phyloP scores from a whole-genome alignment of 768 basidiomycete genomes.

The Hortiboletus campestris region DNA sequence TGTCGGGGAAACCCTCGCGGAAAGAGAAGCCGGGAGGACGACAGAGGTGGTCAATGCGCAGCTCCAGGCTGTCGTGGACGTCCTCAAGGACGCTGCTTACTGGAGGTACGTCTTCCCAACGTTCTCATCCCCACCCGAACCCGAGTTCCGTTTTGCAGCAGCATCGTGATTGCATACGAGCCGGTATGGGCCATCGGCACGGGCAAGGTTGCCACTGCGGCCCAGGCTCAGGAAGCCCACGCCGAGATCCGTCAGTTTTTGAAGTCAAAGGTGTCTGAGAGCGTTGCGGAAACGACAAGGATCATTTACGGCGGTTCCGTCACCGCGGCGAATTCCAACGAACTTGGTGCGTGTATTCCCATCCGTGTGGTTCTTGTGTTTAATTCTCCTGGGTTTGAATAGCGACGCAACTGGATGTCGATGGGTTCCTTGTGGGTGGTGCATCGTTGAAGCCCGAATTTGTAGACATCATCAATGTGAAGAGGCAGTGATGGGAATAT shows the following conservation, averaged over 20 bases:
- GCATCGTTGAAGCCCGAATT: constrained; percentile 99
- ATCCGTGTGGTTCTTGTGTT: not conserved
- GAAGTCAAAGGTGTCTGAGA: constrained; percentile 55
- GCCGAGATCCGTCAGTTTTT: constrained; percentile 78
- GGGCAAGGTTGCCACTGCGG: constrained; percentile 88
- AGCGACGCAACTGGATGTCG: constrained; percentile 82
- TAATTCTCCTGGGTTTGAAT: not conserved
- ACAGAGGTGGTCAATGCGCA: constrained; percentile 78
- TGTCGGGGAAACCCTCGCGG: constrained; percentile 88
- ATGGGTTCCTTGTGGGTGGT: constrained; percentile 97
- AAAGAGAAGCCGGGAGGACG: constrained; percentile 82
- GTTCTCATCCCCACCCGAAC: not conserved
- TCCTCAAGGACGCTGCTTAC: constrained; percentile 52
- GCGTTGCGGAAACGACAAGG: constrained; percentile 70
- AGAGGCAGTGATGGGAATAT: constrained; percentile 24
- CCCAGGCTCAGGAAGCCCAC: constrained; percentile 94
- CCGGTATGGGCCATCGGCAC: constrained; percentile 99
- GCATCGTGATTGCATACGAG: constrained; percentile 94
- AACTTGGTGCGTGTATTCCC: constrained; percentile 64
- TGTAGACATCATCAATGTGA: constrained; percentile 83
- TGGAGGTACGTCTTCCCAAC: constrained; percentile 67
- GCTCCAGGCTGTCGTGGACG: constrained; percentile 69
- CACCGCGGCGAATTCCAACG: constrained; percentile 80
- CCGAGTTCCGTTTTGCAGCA: constrained; percentile 40
- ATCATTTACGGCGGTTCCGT: constrained; percentile 98